Conservation (phyloP, 371 early-diverging fungal species). For the Rhizomucor miehei region DNA sequence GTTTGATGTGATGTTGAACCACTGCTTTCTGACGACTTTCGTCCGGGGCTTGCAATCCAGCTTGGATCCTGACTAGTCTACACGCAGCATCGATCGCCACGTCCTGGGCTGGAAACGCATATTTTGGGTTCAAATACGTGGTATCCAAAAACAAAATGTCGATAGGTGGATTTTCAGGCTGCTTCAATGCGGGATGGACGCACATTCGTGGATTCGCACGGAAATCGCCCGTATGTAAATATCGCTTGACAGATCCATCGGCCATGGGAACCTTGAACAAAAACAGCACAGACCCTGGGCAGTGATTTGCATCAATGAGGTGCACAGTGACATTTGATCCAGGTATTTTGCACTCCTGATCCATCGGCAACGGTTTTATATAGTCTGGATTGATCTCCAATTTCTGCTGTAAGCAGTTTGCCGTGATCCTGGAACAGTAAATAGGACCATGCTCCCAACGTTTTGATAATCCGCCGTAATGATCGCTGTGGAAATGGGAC, state of each 20-base stretch:
- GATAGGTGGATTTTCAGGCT: slow-evolving; percentile 49
- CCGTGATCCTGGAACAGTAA: slow-evolving; percentile 87
- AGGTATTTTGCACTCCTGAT: slow-evolving; percentile 33
- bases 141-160: slow-evolving; percentile 88
- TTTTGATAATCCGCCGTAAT: slow-evolving; percentile 77
- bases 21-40: background rate
- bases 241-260: slow-evolving; percentile 19
- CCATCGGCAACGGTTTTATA: slow-evolving; percentile 71
- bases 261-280: slow-evolving; percentile 64
- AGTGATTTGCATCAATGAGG: slow-evolving; percentile 91
- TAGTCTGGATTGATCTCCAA: slow-evolving; percentile 58
- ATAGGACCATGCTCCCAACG: slow-evolving; percentile 75
- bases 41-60: background rate
- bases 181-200: slow-evolving; percentile 40
- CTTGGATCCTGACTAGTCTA: slow-evolving; percentile 15
- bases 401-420: slow-evolving; percentile 66
- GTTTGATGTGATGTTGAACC: background rate
- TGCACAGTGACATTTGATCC: slow-evolving; percentile 53
- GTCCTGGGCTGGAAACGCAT: slow-evolving; percentile 82
- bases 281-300: slow-evolving; percentile 90
- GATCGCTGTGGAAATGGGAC: slow-evolving; percentile 90
- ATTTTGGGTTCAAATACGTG: slow-evolving; percentile 79
- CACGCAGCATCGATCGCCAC: slow-evolving; percentile 63
- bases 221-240: slow-evolving; percentile 95
- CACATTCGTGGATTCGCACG: slow-evolving; percentile 66